phyloP scores from a whole-genome alignment of 2,329 filamentous ascomycete genomes.

The Nemania sp. region DNA sequence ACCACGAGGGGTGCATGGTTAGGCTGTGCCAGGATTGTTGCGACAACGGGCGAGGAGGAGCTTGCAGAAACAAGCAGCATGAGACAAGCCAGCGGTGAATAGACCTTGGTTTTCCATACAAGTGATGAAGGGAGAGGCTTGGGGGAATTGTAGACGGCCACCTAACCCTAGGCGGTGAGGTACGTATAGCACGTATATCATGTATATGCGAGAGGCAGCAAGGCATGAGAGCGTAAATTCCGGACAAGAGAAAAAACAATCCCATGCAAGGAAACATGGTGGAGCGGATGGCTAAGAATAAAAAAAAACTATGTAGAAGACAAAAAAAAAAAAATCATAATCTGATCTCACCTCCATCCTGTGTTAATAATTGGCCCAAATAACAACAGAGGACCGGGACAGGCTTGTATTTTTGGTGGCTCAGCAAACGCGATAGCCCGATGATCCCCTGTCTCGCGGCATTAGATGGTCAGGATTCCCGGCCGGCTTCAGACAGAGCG shows the following conservation, averaged over 20 bases:
- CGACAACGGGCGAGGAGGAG: slow-evolving; percentile 21
- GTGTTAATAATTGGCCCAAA: slow-evolving; percentile 31
- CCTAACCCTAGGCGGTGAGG: slow-evolving; percentile 38
- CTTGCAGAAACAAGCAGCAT: slow-evolving; percentile 32
- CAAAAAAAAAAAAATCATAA: slow-evolving; percentile 29
- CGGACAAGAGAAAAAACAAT: slow-evolving; percentile 26
- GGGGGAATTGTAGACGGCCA: slow-evolving; percentile 30
- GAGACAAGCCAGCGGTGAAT: slow-evolving; percentile 38
- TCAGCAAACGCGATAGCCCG: slow-evolving; percentile 46
- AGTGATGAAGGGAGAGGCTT: slow-evolving; percentile 25
- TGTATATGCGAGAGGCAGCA: slow-evolving; percentile 6
- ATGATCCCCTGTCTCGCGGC: slow-evolving; percentile 46
- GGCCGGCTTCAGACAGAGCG: slow-evolving; percentile 33
- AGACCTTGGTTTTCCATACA: slow-evolving; percentile 30
- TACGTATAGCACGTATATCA: slow-evolving; percentile 29
- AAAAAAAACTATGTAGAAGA: slow-evolving; percentile 4
- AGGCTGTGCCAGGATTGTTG: slow-evolving; percentile 35
- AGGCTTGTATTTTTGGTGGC: slow-evolving; percentile 41
- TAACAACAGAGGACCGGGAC: slow-evolving; percentile 22
- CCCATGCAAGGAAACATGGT: slow-evolving; percentile 23
- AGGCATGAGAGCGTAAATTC: slow-evolving; percentile 17
- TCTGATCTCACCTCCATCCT: slow-evolving; percentile 43
- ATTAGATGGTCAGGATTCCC: slow-evolving; percentile 44
- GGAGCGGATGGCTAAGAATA: slow-evolving; percentile 13
- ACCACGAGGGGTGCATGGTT: slow-evolving; percentile 45